Conservation (phyloP, 139 green algal genomes). For the Micractinium conductrix region DNA sequence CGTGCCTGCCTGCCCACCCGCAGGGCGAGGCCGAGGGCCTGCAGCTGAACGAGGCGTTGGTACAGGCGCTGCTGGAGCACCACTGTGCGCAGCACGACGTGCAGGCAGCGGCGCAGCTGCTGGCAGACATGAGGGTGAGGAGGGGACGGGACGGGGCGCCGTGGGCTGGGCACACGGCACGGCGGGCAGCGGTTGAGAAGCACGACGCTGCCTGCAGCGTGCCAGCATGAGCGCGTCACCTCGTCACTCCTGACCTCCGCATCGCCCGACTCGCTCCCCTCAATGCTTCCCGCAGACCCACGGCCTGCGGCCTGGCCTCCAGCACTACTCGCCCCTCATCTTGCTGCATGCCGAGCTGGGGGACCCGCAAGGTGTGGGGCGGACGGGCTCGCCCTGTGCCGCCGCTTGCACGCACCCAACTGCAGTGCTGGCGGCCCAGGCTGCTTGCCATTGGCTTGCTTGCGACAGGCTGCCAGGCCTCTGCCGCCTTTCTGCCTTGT, state of each 20-base stretch:
- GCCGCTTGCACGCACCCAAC: no score
- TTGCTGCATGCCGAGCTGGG: neutral
- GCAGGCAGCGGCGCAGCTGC: neutral
- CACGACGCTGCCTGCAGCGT: neutral
- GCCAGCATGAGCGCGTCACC: no score
- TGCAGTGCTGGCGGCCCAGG: no score
- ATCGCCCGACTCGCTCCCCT: neutral
- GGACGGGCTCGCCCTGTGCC: no score
- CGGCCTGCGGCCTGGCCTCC: neutral
- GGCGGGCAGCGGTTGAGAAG: neutral
- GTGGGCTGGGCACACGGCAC: neutral
- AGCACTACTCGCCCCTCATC: neutral
- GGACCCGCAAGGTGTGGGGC: constrained; percentile 1
- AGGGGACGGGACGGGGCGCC: no score
- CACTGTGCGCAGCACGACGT: neutral
- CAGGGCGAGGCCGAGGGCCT: constrained; percentile 27
- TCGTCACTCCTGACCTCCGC: no score
- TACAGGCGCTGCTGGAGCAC: neutral
- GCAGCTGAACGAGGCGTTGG: neutral
- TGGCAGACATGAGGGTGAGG: no score
- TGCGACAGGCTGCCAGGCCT: no score
- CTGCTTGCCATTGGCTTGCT: no score
- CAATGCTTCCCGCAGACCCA: neutral
- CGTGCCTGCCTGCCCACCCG: neutral
- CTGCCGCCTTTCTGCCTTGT: no score